Conservation (phyloP, 768 basidiomycete species). For the Amylocystis lapponica region DNA sequence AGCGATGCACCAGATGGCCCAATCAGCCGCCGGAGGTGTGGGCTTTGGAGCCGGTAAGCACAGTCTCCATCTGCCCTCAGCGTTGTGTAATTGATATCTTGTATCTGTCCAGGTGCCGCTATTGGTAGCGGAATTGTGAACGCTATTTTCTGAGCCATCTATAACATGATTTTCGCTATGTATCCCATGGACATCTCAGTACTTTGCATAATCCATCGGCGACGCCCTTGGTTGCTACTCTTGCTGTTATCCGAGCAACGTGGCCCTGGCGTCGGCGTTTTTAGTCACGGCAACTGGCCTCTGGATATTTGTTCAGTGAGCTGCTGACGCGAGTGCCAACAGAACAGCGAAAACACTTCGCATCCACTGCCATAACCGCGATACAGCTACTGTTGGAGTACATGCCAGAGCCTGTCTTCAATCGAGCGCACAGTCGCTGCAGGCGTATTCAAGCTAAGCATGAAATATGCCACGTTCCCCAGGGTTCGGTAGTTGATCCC, state of each 20-base stretch:
- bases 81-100: background rate
- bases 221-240: too few relatives aligned
- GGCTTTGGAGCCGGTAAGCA: constrained; percentile 70
- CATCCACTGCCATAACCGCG: too few relatives aligned
- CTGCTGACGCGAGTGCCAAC: too few relatives aligned
- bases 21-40: constrained; percentile 51
- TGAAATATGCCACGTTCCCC: constrained; percentile 90
- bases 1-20: constrained; percentile 24
- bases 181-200: too few relatives aligned
- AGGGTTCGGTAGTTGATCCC: constrained; percentile 83
- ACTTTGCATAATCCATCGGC: too few relatives aligned
- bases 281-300: too few relatives aligned
- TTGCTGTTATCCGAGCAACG: too few relatives aligned
- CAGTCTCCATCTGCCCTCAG: constrained; percentile 8
- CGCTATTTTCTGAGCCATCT: constrained; percentile 37
- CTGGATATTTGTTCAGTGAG: too few relatives aligned
- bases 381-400: too few relatives aligned
- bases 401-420: constrained; percentile 58
- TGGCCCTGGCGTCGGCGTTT: too few relatives aligned
- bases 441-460: constrained; percentile 78
- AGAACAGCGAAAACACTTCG: too few relatives aligned
- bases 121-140: constrained; percentile 45
- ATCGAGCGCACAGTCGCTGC: constrained; percentile 46
- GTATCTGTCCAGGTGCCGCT: constrained; percentile 35
- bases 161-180: background rate